Conservation (phyloP, 2,329 filamentous ascomycete species). For the Colletotrichum sojae region DNA sequence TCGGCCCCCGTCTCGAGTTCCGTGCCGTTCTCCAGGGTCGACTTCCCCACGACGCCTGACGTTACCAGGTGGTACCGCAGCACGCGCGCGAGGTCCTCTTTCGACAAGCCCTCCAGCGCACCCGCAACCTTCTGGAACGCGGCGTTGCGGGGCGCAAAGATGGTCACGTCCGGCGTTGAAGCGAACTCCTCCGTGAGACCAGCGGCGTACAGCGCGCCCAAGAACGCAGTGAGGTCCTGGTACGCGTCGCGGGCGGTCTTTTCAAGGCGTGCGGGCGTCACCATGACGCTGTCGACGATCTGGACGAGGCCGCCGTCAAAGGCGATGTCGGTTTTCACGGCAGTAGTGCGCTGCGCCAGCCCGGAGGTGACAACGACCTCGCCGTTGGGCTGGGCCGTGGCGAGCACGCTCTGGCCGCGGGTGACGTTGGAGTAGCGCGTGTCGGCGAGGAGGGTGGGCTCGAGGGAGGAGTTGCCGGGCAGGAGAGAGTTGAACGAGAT, state of each 20-base stretch:
- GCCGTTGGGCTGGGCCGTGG: constrained; percentile 59
- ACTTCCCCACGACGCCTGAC: constrained; percentile 19
- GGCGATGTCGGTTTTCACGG: constrained; percentile 58
- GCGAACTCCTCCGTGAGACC: constrained; percentile 39
- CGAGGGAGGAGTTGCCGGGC: constrained; percentile 54
- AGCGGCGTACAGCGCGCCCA: constrained; percentile 40
- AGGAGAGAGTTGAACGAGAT: constrained; percentile 57
- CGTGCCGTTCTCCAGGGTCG: constrained; percentile 21
- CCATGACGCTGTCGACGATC: constrained; percentile 65
- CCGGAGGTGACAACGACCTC: constrained; percentile 43
- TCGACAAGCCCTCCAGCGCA: constrained; percentile 17
- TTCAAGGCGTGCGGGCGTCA: constrained; percentile 55
- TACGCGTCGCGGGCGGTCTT: constrained; percentile 39
- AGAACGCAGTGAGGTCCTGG: constrained; percentile 36
- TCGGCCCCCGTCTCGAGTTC: constrained; percentile 23
- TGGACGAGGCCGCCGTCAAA: constrained; percentile 67
- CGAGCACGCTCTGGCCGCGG: constrained; percentile 62
- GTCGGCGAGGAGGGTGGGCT: constrained; percentile 60
- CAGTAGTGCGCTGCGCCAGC: constrained; percentile 59
- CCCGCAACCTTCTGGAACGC: constrained; percentile 38
- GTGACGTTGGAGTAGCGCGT: constrained; percentile 63
- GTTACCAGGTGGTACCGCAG: constrained; percentile 40
- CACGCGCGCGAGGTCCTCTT: constrained; percentile 34
- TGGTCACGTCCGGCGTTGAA: constrained; percentile 33
- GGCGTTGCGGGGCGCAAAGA: constrained; percentile 38